These are phyloP conservation scores for Erigeron philadelphicus DNA, from an alignment of 140 eudicot genomes.

Conservation along the genomic window DNA sequence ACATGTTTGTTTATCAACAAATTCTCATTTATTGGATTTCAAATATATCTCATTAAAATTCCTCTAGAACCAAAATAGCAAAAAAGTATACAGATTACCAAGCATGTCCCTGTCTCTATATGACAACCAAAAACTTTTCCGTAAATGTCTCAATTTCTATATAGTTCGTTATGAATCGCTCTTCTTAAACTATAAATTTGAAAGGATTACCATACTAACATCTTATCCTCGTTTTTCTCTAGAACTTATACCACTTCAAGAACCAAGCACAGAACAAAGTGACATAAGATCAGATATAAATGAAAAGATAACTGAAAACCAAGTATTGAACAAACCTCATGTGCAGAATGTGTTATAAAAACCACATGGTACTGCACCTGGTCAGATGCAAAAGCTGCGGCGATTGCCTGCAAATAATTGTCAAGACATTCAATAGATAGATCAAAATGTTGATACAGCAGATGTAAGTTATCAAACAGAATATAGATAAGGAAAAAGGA, in stretches of 20 bases:
- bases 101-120: not conserved
- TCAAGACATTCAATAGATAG: not conserved
- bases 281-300: conserved; percentile 11
- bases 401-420: conserved; percentile 54
- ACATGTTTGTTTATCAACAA: not conserved
- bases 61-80: not conserved
- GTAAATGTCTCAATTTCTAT: conserved; percentile 13
- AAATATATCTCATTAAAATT: not conserved
- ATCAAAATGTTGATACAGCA: not conserved
- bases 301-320: conserved; percentile 1
- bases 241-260: conserved; percentile 9
- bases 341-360: conserved; percentile 88
- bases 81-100: not conserved
- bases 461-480: not conserved
- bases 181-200: not conserved
- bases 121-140: conserved; percentile 22
- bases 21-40: not conserved
- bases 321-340: conserved; percentile 48
- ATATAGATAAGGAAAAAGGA: not conserved
- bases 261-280: conserved; percentile 4
- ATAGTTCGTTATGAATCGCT: conserved; percentile 2
- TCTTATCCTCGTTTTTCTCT: conserved; percentile 4
- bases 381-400: conserved; percentile 69
- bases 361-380: conserved; percentile 59
- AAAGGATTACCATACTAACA: conserved; percentile 19